Base-by-base conservation (phyloP, 192 early-diverging fungal species). In the Entomortierella chlamydospora region DNA sequence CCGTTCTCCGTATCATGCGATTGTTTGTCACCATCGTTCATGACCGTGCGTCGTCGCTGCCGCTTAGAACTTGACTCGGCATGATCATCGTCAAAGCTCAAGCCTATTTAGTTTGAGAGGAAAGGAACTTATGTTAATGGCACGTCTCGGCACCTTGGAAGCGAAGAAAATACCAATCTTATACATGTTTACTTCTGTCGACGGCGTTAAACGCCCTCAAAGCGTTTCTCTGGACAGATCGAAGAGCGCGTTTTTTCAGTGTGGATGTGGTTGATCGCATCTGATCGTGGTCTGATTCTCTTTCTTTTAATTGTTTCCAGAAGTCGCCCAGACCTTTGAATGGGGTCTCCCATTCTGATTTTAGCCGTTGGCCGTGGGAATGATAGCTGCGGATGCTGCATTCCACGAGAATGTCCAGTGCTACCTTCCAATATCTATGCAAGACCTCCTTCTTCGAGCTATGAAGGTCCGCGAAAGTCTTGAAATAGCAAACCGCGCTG, bases 201-300 rank as follows among this genome's bases (percentile, higher is more conserved):
- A 69, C 49, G 54, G 68, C 68, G 23, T 62, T 61, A 33, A 70
- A 62, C 43, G 59, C 68, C 42, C 62, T 15, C 9, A 47, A 56
- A 18, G 34, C 41, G 17, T 62, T 7, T 13, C 7, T 9, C 37
- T 25, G 47, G 51, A 61, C 57, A 8, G 68, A 70, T 31, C 58
- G 45, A 59, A 47, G 30, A 30, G 37, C 11, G 15, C 43, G 26
- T 54, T 43, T 70, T 22, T 18, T 9, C 12, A 61, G 1, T 20
- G 61, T 61, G 10, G 58, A n/a, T 29, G 58, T 61, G 41, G 51
- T 61, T 60, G 33, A 5, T 29, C 43, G 56, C 0, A 68, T 13
- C 2, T 68, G 17, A 29, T 57, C 58, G 37, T 54, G 57, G 0
- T 4, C 57, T 17, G 69, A 63, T 39, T 71, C 69, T 6, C 3